These are phyloP conservation scores for Mycena galopus DNA, from an alignment of 768 basidiomycete species.

Conservation along the genomic window DNA sequence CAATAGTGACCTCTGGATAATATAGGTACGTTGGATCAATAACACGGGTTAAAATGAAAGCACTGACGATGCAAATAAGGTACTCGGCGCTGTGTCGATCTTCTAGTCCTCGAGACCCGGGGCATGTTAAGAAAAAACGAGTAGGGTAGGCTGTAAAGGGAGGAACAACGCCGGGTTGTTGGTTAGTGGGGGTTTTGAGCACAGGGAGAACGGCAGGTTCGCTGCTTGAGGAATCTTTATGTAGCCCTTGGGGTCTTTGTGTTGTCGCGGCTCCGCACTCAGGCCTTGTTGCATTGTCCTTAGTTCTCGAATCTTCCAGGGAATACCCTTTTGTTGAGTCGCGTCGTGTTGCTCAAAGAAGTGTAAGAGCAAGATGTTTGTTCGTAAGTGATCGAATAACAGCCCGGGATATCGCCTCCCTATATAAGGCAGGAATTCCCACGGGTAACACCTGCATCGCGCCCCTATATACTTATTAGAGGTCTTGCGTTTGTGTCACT, in stretches of 20 bases:
- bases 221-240: not conserved
- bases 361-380: too few species aligned
- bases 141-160: not conserved
- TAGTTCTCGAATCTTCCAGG: too few species aligned
- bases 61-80: not conserved
- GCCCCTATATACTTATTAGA: too few species aligned
- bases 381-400: too few species aligned
- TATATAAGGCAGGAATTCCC: too few species aligned
- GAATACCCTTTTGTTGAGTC: too few species aligned
- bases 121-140: not conserved
- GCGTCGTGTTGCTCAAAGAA: not conserved
- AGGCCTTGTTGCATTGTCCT: not conserved
- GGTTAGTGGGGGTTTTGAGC: not conserved
- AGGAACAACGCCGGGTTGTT: not conserved
- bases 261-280: not conserved
- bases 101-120: not conserved
- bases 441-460: too few species aligned
- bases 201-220: not conserved
- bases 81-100: not conserved
- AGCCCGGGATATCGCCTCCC: too few species aligned
- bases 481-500: too few species aligned
- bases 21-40: not conserved
- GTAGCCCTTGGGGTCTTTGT: not conserved
- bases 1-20: not conserved
- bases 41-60: not conserved